Conservation (phyloP, 2,329 filamentous ascomycete species). For the Sphaerulina musiva region DNA sequence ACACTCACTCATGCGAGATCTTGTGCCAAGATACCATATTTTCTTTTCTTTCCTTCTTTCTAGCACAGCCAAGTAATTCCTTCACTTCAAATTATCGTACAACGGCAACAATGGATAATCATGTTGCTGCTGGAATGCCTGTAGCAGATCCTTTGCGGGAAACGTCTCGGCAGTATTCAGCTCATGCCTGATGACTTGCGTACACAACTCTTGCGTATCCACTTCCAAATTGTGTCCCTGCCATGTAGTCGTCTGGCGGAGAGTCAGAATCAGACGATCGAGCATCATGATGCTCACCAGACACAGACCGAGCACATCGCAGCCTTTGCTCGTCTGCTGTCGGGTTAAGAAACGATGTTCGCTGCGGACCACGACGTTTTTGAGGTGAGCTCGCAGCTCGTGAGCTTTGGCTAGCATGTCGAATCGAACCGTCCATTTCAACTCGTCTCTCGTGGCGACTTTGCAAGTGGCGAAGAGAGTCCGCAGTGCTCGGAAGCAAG, state of each 20-base stretch:
- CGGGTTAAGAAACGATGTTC: constrained; percentile 6
- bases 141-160: constrained; percentile 10
- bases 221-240: constrained; percentile 10
- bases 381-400: constrained; percentile 11
- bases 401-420: constrained; percentile 10
- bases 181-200: constrained; percentile 13
- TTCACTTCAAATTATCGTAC: too few relatives aligned
- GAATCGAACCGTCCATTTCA: constrained; percentile 2
- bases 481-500: constrained; percentile 11
- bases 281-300: constrained; percentile 14
- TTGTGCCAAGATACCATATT: too few relatives aligned
- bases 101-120: constrained; percentile 7
- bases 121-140: constrained; percentile 11
- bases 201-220: constrained; percentile 13
- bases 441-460: not conserved
- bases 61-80: too few relatives aligned
- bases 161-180: constrained; percentile 7
- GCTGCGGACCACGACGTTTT: constrained; percentile 5
- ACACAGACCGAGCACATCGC: constrained; percentile 14
- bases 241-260: constrained; percentile 4
- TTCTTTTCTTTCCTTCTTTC: too few relatives aligned
- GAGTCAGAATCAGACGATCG: constrained; percentile 12
- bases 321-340: constrained; percentile 7
- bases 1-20: too few relatives aligned
- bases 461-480: constrained; percentile 9